These are phyloP conservation scores for Backusella morwellensis DNA, from an alignment of 192 early-diverging fungal species.

Conservation along the genomic window DNA sequence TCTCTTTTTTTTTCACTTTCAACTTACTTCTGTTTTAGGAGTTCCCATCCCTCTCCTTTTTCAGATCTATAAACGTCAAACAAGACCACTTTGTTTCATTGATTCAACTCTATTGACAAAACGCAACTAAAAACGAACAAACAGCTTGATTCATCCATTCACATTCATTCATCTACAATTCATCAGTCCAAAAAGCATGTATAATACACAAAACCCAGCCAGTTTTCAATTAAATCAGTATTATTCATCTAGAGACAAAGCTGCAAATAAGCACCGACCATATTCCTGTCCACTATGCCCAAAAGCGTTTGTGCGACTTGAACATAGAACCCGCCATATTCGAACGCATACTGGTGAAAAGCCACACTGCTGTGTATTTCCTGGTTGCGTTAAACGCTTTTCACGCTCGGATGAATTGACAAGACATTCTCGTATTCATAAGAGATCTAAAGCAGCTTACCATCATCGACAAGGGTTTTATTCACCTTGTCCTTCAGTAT, in stretches of 20 bases:
- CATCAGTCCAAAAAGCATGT: neutral
- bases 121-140: neutral
- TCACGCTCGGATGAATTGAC: constrained; percentile 76
- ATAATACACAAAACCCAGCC: neutral
- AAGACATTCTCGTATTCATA: constrained; percentile 48
- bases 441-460: neutral
- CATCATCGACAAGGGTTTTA: neutral
- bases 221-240: neutral
- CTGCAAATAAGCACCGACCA: constrained; percentile 41
- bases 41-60: neutral
- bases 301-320: constrained; percentile 70
- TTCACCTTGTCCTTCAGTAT: constrained; percentile 9
- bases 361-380: constrained; percentile 74
- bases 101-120: neutral
- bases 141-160: neutral
- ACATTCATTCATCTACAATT: neutral
- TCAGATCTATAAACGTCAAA: neutral
- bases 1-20: neutral
- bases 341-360: constrained; percentile 84
- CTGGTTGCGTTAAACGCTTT: constrained; percentile 72
- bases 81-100: neutral
- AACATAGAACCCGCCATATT: constrained; percentile 81
- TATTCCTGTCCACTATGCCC: constrained; percentile 53
- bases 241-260: neutral
- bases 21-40: neutral